Evolutionary conservation across 768 basidiomycete genomes (phyloP), one percentile per base, ranked within the genome.

Genomic region (Kwoniella newhampshirensis): DNA sequence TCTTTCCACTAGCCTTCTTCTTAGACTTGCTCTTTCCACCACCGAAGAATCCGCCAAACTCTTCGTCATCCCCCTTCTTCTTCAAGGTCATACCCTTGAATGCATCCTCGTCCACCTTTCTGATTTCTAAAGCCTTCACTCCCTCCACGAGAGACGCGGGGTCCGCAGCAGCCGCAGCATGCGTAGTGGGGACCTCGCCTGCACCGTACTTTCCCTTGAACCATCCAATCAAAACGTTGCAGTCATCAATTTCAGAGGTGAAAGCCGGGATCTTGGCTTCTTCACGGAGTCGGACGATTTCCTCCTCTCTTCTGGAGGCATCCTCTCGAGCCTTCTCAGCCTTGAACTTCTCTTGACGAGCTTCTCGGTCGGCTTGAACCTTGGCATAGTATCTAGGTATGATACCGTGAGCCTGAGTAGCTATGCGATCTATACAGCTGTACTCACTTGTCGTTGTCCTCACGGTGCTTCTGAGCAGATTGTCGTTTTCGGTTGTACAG

Each of bases 181-280:
- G 66, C 4, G 68, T 74, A 2, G 62, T 42, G 4, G 75, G 71
- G 4, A 71, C 68, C 30, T 72, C 70, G 25, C 66, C 66, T 20
- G 54, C 54, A n/a, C 70, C 73, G 57, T 72, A 75, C 50, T 70
- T 71, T 3, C 75, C 73, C 50, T 73, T 64, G 57, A 76, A 76
- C 75, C 75, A 76, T 3, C 68, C 68, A 53, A 73, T 69, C n/a
- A 76, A 54, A 40, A 76, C 70, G 27, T 55, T 59, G 79, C 92
- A 97, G 75, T 98, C 96, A 79, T 98, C 91, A 68, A 99, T 91
- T 75, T 97, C 85, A 51, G 85, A 81, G 70, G 90, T 89, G 82
- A 84, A 98, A 0, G 96, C 96, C 25, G 96, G 93, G 21, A 82
- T 71, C 57, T 86, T 84, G 21, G 96, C 96, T 74, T 98, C 92